Evolutionary conservation across 352 stramenopile genomes (phyloP), one percentile per base, ranked within the genome.

Genomic region (Peronospora belbahrii): DNA sequence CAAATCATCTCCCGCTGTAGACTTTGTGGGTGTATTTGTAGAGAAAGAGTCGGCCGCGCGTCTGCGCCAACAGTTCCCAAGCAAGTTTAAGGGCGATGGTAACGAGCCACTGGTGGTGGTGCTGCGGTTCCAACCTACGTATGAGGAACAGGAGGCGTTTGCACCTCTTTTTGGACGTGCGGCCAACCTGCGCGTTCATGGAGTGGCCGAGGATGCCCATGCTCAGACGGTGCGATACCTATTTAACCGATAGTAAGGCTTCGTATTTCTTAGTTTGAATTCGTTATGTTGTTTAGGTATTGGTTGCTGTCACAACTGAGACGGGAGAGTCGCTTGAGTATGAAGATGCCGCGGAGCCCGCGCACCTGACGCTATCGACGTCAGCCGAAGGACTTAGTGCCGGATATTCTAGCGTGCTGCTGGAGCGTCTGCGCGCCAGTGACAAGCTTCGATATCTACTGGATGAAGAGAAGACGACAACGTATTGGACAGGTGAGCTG

Each of bases 1-100:
- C 2, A 3, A 37, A 3, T 19, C 19, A 0, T 10, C 20, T 14
- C 28, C 34, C 18, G 60, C 67, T 14, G 52, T 83, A 35, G 74
- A 88, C 53, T 91, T 86, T 42, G 59, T 91, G 6, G 79, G 79
- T 47, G 79, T 91, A 18, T 91, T 88, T 46, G 55, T 91, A 24
- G 62, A 79, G 17, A 69, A 75, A 39, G 66, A 70, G 22, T 73
- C 74, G 42, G 67, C 73, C 14, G 47, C 55, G 10, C 59, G 59
- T 43, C 60, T 91, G 27, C 58, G 61, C 10, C 49, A 62, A 39
- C 65, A 75, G 15, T 90, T 80, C 57, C 74, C 74, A 13, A 40
- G 60, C 59, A 80, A 81, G 51, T 83, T 83, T 33, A 43, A 40
- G 23, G 48, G 34, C 7, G 62, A 56, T 9, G 62, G 52, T 7